Evolutionary conservation across 805 yeast species (phyloP).

Genomic region (Kodamaea restingae): DNA sequence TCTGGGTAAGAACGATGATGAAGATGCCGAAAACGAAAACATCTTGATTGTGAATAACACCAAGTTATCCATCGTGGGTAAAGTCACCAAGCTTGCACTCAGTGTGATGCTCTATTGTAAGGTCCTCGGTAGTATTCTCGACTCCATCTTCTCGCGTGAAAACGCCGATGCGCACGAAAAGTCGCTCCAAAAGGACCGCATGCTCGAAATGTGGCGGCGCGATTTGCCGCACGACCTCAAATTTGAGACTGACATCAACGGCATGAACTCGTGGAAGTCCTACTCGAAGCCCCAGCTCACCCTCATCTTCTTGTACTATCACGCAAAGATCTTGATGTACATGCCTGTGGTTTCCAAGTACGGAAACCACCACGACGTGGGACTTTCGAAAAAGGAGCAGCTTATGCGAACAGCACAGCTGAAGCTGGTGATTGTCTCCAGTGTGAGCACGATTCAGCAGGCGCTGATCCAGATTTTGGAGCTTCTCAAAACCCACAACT

Average conservation of each 20-base stretch:
- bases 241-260: slow-evolving; percentile 63
- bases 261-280: slow-evolving; percentile 32
- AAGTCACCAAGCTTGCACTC: slow-evolving; percentile 60
- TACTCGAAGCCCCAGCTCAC: slow-evolving; percentile 47
- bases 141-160: slow-evolving; percentile 59
- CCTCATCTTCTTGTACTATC: slow-evolving; percentile 44
- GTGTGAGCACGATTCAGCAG: slow-evolving; percentile 66
- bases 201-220: slow-evolving; percentile 74
- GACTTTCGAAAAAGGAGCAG: slow-evolving; percentile 35
- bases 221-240: slow-evolving; percentile 59
- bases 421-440: slow-evolving; percentile 36
- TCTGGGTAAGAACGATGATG: slow-evolving; percentile 39
- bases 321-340: slow-evolving; percentile 40
- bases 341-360: slow-evolving; percentile 39
- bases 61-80: slow-evolving; percentile 61
- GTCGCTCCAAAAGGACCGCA: slow-evolving; percentile 49
- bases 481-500: slow-evolving; percentile 38
- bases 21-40: slow-evolving; percentile 46
- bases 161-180: slow-evolving; percentile 21
- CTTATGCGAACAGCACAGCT: slow-evolving; percentile 35
- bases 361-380: slow-evolving; percentile 40
- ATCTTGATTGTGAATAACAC: slow-evolving; percentile 57
- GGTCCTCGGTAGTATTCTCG: slow-evolving; percentile 69
- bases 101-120: slow-evolving; percentile 65
- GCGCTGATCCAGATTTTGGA: slow-evolving; percentile 58